Percentiles rank a stretch among this genome's conserved stretches.
Conservation (phyloP, 2,329 filamentous ascomycete genomes). For the Arachnomyces sp. region DNA sequence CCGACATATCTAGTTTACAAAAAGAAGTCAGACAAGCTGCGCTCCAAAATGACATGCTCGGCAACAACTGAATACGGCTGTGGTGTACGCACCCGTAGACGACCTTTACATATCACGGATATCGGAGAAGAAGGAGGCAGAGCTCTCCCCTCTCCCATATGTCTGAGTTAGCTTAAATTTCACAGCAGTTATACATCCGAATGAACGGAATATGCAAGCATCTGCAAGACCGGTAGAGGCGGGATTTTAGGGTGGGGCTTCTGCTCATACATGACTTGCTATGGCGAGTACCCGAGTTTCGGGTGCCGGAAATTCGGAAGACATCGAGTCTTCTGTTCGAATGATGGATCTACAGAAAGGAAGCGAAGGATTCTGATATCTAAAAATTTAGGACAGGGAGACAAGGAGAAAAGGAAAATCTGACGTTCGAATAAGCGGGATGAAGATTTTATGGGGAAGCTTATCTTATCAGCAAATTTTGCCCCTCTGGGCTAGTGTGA, state of each 20-base stretch:
- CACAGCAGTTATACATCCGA: too few relatives aligned
- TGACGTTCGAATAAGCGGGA: too few relatives aligned
- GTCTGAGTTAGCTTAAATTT: slow-evolving; percentile 3
- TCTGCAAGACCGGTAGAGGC: slow-evolving; percentile 4
- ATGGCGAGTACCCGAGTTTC: slow-evolving; percentile 71
- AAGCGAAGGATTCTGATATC: neutral
- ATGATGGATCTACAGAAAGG: too few relatives aligned
- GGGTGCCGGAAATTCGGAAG: slow-evolving; percentile 39
- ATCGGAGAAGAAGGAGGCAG: slow-evolving; percentile 6
- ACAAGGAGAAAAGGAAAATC: too few relatives aligned
- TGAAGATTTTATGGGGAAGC: too few relatives aligned
- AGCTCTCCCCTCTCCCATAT: slow-evolving; percentile 29
- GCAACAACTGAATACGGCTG: slow-evolving; percentile 6
- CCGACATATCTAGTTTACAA: slow-evolving; percentile 69
- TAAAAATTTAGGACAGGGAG: neutral
- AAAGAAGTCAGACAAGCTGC: neutral
- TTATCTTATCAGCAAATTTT: too few relatives aligned
- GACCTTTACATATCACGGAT: slow-evolving; percentile 46
- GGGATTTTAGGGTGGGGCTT: slow-evolving; percentile 7
- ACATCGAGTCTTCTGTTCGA: slow-evolving; percentile 17
- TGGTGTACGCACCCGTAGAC: slow-evolving; percentile 24
- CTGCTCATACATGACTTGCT: slow-evolving; percentile 77
- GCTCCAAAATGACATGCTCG: slow-evolving; percentile 11
- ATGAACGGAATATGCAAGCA: slow-evolving; percentile 10
- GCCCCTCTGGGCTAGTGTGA: too few relatives aligned